Evolutionary conservation across 2,329 filamentous ascomycete genomes (phyloP).

Genomic region (Xylaria sp.): DNA sequence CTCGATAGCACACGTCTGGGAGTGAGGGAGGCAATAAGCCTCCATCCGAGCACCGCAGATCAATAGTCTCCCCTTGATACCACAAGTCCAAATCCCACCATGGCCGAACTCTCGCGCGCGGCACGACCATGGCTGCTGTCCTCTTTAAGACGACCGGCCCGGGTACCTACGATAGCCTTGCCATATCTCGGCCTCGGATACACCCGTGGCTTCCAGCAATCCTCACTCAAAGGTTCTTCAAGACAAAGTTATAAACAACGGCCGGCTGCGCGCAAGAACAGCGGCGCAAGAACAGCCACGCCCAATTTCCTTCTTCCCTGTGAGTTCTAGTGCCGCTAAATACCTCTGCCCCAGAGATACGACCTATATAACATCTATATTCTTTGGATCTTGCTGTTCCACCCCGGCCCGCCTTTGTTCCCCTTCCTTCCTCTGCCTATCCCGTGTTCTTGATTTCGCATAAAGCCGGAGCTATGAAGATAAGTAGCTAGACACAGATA

Average conservation of each 20-base stretch:
- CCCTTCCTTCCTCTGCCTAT: too few relatives aligned
- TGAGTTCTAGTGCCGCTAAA: conserved; percentile 29
- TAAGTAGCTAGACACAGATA: not conserved
- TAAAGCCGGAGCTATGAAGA: too few relatives aligned
- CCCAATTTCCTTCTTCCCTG: conserved; percentile 29
- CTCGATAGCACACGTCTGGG: not conserved
- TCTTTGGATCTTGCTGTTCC: too few relatives aligned
- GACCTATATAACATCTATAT: too few relatives aligned
- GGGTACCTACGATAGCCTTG: not conserved
- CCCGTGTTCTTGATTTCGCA: too few relatives aligned
- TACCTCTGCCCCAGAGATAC: too few relatives aligned
- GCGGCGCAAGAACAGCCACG: conserved; percentile 2
- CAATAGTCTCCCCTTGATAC: not conserved
- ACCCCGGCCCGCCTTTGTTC: too few relatives aligned
- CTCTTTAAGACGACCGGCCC: not conserved
- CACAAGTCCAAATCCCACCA: not conserved
- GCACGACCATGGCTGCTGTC: conserved; percentile 29
- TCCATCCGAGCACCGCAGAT: conserved; percentile 1
- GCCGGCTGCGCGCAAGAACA: not conserved
- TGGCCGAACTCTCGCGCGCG: conserved; percentile 30
- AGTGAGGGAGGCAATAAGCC: conserved; percentile 19
- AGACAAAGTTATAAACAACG: too few relatives aligned
- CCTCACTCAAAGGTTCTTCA: not conserved
- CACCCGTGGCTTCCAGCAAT: conserved; percentile 19
- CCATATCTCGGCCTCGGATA: conserved; percentile 19